phyloP scores from a whole-genome alignment of 2,329 filamentous ascomycete species.

The Penicillium sp. region DNA sequence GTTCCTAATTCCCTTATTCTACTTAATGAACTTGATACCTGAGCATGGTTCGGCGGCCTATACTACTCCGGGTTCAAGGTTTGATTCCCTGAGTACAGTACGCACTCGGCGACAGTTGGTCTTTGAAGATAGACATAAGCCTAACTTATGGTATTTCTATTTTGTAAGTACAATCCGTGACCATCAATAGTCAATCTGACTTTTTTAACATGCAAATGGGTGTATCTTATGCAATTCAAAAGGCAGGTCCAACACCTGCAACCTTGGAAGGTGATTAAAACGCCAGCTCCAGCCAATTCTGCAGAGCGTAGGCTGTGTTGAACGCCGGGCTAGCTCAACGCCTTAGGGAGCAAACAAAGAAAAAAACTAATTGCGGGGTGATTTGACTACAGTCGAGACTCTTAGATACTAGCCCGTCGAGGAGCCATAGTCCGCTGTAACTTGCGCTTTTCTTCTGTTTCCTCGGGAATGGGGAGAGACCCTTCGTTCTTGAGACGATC shows the following conservation, averaged over 20 bases:
- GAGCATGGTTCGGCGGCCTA: neutral
- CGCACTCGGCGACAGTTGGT: neutral
- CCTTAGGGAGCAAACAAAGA: neutral
- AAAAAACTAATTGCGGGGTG: neutral
- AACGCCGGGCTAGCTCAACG: neutral
- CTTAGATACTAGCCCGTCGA: slow-evolving; percentile 68
- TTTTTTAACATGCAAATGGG: neutral
- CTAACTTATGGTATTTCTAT: neutral
- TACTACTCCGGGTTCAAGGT: no score
- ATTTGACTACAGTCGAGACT: neutral
- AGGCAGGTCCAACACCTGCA: neutral
- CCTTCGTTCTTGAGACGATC: slow-evolving; percentile 75
- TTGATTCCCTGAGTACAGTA: no score
- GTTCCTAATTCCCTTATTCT: neutral
- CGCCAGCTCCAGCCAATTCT: neutral
- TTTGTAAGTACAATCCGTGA: neutral
- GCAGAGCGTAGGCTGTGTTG: neutral
- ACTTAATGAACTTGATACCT: neutral
- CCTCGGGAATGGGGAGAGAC: slow-evolving; percentile 67
- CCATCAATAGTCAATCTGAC: neutral
- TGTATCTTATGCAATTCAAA: neutral
- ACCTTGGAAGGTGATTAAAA: neutral
- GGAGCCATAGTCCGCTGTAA: slow-evolving; percentile 77
- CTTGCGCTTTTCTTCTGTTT: slow-evolving; percentile 75
- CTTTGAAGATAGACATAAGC: neutral